These are phyloP conservation scores for Clonostachys byssicola DNA, from an alignment of 2,329 filamentous ascomycete species.

Conservation along the genomic window DNA sequence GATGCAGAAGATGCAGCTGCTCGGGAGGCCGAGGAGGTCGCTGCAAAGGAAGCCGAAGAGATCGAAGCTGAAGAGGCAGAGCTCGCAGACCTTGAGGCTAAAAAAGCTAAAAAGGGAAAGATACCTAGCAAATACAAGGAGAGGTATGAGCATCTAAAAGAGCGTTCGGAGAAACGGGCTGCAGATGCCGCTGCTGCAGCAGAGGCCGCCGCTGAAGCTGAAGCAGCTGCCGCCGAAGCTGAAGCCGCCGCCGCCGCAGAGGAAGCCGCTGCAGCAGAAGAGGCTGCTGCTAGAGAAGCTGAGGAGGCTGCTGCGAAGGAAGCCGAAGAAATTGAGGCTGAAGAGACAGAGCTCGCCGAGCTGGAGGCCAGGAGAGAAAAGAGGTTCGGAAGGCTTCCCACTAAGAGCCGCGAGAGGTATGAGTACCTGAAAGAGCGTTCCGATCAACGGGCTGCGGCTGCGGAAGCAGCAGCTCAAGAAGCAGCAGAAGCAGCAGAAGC, in stretches of 20 bases:
- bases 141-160: constrained; percentile 15
- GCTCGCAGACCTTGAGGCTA: constrained; percentile 17
- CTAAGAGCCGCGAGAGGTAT: constrained; percentile 17
- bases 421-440: constrained; percentile 11
- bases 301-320: constrained; percentile 22
- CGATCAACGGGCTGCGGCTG: constrained; percentile 12
- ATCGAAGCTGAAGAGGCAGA: constrained; percentile 13
- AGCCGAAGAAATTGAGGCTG: constrained; percentile 12
- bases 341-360: constrained; percentile 12
- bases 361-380: constrained; percentile 22
- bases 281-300: constrained; percentile 15
- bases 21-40: constrained; percentile 14
- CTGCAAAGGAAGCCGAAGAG: constrained; percentile 9
- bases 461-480: constrained; percentile 18
- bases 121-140: constrained; percentile 12
- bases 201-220: constrained; percentile 10
- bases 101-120: constrained; percentile 19
- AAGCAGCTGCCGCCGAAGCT: constrained; percentile 15
- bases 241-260: constrained; percentile 20
- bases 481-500: constrained; percentile 20
- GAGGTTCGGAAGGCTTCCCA: constrained; percentile 9
- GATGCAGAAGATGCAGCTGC: constrained; percentile 11
- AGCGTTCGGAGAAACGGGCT: constrained; percentile 9
- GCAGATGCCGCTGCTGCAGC: constrained; percentile 1
- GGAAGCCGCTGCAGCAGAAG: constrained; percentile 7